Evolutionary conservation across 164 flowering plant genomes (phyloP), one percentile per base, ranked within the genome.

Genomic region (Magnolia sinica): DNA sequence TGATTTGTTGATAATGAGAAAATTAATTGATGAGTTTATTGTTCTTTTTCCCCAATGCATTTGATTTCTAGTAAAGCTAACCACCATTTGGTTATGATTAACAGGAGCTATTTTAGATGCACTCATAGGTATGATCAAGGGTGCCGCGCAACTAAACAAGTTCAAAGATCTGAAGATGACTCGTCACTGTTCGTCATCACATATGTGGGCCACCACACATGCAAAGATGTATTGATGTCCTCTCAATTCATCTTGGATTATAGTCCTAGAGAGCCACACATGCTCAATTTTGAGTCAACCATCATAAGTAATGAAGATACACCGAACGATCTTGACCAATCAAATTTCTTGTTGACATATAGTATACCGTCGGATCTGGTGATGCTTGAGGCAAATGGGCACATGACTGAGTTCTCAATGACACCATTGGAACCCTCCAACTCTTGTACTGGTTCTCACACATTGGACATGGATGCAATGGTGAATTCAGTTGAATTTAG

Each of bases 141-240:
- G 7, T 86, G 88, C 59, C 76, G 27, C 66, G 87, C 87, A 22
- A 72, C 75, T 1, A 86, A 81, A 76, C 87, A 84, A 73, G 83
- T 84, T 2, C 85, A 84, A 70, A 77, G 37, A 65, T 76, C 74
- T 0, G 76, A 76, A 73, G 81, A 80, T 1, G 74, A 87, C 1
- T 86, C 88, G 0, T 31, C 77, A 1, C 59, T 72, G 81, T 88
- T 79, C 75, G 82, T 65, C 11, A 86, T 81, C 73, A 87, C 85
- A 2, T 92, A 90, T 84, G 82, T 85, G 22, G 89, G 91, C 1
- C 72, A 74, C 7, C 96, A 92, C 77, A 88, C 91, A 0, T 92
- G 96, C 86, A 83, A 68, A 71, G 80, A 72, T 55, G 75, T 50
- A 74, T 50, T 72, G 9, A 80, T 70, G 49, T 50, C 78, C 49